phyloP scores from a whole-genome alignment of 441 rosid species.

The Erodium moschatum region DNA sequence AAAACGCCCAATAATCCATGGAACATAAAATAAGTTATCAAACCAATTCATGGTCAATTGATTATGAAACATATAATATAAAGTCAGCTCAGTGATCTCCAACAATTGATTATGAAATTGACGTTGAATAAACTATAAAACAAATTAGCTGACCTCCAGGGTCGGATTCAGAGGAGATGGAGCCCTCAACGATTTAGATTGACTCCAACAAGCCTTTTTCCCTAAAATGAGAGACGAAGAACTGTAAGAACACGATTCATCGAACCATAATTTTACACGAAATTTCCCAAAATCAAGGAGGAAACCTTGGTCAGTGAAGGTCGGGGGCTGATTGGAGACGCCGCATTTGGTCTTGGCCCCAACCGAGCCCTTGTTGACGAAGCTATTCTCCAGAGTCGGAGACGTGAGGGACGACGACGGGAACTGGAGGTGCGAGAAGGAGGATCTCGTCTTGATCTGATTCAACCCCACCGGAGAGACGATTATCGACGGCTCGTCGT shows the following conservation, averaged over 20 bases:
- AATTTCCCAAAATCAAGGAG: background rate
- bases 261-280: background rate
- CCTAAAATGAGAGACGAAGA: constrained; percentile 26
- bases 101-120: background rate
- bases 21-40: background rate
- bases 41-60: background rate
- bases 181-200: constrained; percentile 54
- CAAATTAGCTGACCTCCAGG: constrained; percentile 45
- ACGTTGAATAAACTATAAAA: background rate
- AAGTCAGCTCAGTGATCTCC: background rate
- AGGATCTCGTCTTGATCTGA: constrained; percentile 64
- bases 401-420: constrained; percentile 34
- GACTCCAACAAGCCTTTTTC: constrained; percentile 51
- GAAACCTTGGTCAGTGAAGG: constrained; percentile 38
- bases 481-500: constrained; percentile 31
- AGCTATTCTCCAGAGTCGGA: constrained; percentile 19
- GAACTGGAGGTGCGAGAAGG: constrained; percentile 47
- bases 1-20: background rate
- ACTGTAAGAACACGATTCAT: background rate
- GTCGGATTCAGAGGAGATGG: constrained; percentile 43
- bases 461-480: constrained; percentile 65
- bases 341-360: constrained; percentile 25
- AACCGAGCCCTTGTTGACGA: constrained; percentile 24
- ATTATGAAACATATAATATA: background rate
- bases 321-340: constrained; percentile 25